Conservation (phyloP, 2,329 filamentous ascomycete genomes). For the Colletotrichum acutatum region DNA sequence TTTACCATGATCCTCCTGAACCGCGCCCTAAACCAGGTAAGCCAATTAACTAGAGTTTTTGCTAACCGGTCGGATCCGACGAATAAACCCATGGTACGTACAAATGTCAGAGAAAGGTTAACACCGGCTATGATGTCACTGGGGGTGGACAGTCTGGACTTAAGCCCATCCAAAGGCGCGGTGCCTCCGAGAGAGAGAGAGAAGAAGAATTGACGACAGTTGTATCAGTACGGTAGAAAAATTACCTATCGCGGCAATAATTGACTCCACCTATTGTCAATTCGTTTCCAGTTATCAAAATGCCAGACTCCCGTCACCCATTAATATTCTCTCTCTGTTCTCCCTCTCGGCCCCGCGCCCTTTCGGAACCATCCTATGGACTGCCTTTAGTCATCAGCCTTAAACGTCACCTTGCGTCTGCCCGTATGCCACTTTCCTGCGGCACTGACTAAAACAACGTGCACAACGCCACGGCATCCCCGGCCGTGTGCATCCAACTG, state of each 20-base stretch:
- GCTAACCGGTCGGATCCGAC: conserved; percentile 20
- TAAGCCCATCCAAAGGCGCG: neutral
- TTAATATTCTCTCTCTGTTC: neutral
- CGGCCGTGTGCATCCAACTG: neutral
- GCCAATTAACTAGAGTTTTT: conserved; percentile 9
- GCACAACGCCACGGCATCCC: conserved; percentile 17
- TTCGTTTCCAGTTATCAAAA: neutral
- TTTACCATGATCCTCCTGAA: neutral
- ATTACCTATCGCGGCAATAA: neutral
- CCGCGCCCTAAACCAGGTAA: neutral
- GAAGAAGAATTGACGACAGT: neutral
- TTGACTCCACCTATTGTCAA: neutral
- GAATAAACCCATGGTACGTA: neutral
- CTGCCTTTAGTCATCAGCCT: conserved; percentile 28
- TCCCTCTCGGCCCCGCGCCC: neutral
- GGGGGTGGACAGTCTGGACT: conserved; percentile 9
- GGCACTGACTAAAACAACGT: conserved; percentile 18
- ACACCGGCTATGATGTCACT: conserved; percentile 23
- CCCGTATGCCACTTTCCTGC: neutral
- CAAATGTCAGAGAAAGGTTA: neutral
- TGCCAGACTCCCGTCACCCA: neutral
- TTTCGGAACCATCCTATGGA: neutral
- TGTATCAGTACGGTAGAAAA: neutral
- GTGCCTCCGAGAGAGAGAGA: neutral
- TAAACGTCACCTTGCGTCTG: conserved; percentile 33